phyloP scores from a whole-genome alignment of 108 stramenopile genomes.

The Skeletonema marinoi region DNA sequence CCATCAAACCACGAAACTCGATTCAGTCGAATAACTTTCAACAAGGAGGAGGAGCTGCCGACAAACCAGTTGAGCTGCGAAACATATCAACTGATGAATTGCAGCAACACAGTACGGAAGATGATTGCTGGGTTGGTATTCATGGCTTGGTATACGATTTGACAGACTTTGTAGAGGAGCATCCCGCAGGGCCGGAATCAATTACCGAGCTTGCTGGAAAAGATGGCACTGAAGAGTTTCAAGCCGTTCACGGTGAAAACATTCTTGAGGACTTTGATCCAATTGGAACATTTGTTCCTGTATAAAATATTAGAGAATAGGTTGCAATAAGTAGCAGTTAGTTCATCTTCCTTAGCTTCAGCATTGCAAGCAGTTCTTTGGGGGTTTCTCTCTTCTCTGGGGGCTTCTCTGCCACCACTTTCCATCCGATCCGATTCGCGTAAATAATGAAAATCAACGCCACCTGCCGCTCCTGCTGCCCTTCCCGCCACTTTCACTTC shows the following conservation, averaged over 20 bases:
- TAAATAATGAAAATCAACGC: too few species aligned
- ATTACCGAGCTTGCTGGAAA: constrained; percentile 82
- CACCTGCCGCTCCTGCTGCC: too few species aligned
- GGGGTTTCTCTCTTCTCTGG: too few species aligned
- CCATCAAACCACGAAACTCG: constrained; percentile 46
- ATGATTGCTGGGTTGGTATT: constrained; percentile 91
- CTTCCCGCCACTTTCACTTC: too few species aligned
- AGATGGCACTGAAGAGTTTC: constrained; percentile 87
- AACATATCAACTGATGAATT: constrained; percentile 65
- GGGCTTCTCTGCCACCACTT: too few species aligned
- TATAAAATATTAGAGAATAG: background rate
- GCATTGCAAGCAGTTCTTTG: too few species aligned
- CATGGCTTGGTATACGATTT: constrained; percentile 89
- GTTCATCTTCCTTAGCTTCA: too few species aligned
- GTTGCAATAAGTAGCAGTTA: too few species aligned
- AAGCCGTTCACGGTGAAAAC: constrained; percentile 75
- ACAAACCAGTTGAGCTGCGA: constrained; percentile 33
- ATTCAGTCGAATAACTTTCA: constrained; percentile 3
- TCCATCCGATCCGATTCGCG: too few species aligned
- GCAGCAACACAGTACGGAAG: constrained; percentile 71
- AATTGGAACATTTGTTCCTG: constrained; percentile 20
- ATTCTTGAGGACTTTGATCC: constrained; percentile 87
- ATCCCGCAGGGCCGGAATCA: constrained; percentile 87
- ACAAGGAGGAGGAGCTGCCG: constrained; percentile 6
- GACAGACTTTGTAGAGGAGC: constrained; percentile 90